Evolutionary conservation across 2,329 filamentous ascomycete species (phyloP).

Genomic region (Nemania abortiva): DNA sequence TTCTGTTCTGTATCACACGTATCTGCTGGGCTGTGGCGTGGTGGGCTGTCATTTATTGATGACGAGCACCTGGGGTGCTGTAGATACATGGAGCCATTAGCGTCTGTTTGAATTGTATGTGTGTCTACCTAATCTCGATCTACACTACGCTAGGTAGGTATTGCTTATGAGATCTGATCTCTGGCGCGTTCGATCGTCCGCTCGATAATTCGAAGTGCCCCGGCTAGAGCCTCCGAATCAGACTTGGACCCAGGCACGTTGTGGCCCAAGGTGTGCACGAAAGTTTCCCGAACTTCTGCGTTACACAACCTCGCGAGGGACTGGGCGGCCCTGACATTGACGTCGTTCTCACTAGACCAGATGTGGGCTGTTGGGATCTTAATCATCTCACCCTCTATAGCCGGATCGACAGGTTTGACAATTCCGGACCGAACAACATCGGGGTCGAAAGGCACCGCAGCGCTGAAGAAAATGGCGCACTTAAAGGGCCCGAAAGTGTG

Average conservation of each 20-base stretch:
- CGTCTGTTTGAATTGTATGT: neutral
- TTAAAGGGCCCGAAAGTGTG: constrained; percentile 46
- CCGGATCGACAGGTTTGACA: constrained; percentile 46
- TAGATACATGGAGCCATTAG: neutral
- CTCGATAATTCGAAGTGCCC: constrained; percentile 46
- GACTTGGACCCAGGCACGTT: constrained; percentile 48
- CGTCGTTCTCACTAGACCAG: constrained; percentile 41
- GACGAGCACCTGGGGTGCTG: neutral
- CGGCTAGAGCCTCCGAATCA: constrained; percentile 40
- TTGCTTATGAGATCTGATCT: constrained; percentile 2
- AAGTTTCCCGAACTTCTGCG: constrained; percentile 42
- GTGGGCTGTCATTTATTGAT: neutral
- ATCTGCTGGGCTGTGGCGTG: neutral
- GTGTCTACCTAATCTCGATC: too few species aligned
- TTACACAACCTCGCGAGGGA: constrained; percentile 44
- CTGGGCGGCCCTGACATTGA: constrained; percentile 37
- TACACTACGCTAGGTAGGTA: neutral
- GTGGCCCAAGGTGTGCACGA: constrained; percentile 46
- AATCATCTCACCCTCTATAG: constrained; percentile 44
- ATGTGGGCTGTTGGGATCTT: constrained; percentile 49
- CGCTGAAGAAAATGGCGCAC: constrained; percentile 51
- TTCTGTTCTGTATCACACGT: neutral
- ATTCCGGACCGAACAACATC: constrained; percentile 43
- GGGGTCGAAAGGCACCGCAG: constrained; percentile 48
- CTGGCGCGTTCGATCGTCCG: constrained; percentile 46